Conservation (phyloP, 2,329 filamentous ascomycete genomes). For the Calonectria pseudoturangicola region DNA sequence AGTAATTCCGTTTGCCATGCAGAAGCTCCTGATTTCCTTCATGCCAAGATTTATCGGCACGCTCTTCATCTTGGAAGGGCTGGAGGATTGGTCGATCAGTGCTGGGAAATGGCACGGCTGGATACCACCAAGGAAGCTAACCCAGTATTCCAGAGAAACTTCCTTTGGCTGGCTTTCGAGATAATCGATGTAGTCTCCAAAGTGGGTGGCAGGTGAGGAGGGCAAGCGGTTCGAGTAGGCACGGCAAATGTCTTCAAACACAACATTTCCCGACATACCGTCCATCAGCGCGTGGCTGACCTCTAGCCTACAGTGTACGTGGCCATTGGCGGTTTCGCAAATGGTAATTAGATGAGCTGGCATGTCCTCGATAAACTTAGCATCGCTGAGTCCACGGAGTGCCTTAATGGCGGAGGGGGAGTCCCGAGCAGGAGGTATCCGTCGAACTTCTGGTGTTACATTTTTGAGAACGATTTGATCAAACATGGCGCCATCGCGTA, state of each 20-base stretch:
- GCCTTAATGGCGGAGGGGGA: slow-evolving; percentile 21
- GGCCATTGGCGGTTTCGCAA: slow-evolving; percentile 27
- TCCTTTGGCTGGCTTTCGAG: slow-evolving; percentile 34
- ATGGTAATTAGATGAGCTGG: slow-evolving; percentile 31
- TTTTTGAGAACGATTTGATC: slow-evolving; percentile 30
- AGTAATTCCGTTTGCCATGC: slow-evolving; percentile 31
- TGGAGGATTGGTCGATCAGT: slow-evolving; percentile 25
- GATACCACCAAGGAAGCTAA: slow-evolving; percentile 25
- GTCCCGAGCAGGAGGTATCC: slow-evolving; percentile 1
- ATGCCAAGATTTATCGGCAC: slow-evolving; percentile 23
- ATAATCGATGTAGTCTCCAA: slow-evolving; percentile 34
- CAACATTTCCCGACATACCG: slow-evolving; percentile 47
- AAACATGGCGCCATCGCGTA: slow-evolving; percentile 31
- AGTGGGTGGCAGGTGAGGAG: slow-evolving; percentile 6
- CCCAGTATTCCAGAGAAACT: slow-evolving; percentile 31
- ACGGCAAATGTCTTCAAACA: slow-evolving; percentile 31
- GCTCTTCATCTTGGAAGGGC: slow-evolving; percentile 30
- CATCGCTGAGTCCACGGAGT: slow-evolving; percentile 13
- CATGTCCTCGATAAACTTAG: slow-evolving; percentile 19
- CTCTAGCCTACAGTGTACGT: slow-evolving; percentile 37
- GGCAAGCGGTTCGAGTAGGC: slow-evolving; percentile 29
- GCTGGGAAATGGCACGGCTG: slow-evolving; percentile 30
- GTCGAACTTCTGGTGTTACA: slow-evolving; percentile 13
- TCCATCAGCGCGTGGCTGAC: slow-evolving; percentile 53
- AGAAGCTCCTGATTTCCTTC: slow-evolving; percentile 25